Conservation (phyloP, 2,329 filamentous ascomycete genomes). For the Epichloe sibirici region DNA sequence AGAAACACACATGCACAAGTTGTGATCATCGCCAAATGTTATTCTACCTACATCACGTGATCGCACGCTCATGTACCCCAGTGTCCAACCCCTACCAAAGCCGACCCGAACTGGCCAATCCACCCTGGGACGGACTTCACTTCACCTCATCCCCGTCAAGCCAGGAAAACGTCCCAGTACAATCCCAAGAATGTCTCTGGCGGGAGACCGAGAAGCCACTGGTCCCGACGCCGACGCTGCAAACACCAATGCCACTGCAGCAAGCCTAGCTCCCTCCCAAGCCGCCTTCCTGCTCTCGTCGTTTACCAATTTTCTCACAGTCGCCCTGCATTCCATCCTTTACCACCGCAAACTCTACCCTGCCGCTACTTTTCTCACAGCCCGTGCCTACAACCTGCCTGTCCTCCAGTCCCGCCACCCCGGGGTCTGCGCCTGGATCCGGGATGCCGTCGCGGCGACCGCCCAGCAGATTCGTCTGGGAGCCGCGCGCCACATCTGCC, state of each 20-base stretch:
- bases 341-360: conserved; percentile 77
- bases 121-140: too few species aligned
- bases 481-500: conserved; percentile 31
- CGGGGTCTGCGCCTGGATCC: conserved; percentile 74
- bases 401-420: conserved; percentile 81
- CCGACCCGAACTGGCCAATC: too few species aligned
- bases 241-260: conserved; percentile 4
- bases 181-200: not conserved
- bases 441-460: conserved; percentile 64
- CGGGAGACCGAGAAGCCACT: not conserved
- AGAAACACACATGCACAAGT: too few species aligned
- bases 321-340: conserved; percentile 75
- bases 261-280: conserved; percentile 23
- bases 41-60: not conserved
- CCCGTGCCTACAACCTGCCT: conserved; percentile 71
- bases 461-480: conserved; percentile 54
- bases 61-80: not conserved
- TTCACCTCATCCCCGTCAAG: too few species aligned
- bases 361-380: conserved; percentile 59
- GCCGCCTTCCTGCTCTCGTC: conserved; percentile 43
- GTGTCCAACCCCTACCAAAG: too few species aligned
- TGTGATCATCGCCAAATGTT: too few species aligned
- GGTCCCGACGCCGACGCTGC: not conserved
- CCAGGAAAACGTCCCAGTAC: too few species aligned
- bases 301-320: conserved; percentile 70